Evolutionary conservation across 371 early-diverging fungal genomes (phyloP), one percentile per base, ranked within the genome.

Genomic region (Rhizomucor miehei): DNA sequence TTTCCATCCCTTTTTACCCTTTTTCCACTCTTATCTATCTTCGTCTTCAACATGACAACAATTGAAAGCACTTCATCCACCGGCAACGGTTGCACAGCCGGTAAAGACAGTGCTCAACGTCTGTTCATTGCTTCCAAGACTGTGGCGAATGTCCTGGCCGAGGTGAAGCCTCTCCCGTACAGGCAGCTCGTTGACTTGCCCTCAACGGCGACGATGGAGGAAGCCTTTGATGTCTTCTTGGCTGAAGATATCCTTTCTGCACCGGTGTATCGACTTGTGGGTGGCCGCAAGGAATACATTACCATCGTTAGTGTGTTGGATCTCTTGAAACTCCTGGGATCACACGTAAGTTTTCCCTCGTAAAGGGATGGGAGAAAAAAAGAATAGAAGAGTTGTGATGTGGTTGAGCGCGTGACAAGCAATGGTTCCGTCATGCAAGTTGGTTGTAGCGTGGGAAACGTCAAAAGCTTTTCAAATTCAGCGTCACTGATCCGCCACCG

Each of bases 271-370:
- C 59, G 69, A 16, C 36, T 56, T 10, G 62, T 68, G 14, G 64
- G 66, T 45, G 60, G 66, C 23, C 56, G 54, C 44, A 79, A 79
- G 51, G 36, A 56, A 20, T 84, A 84, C 60, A 52, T 84, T 14
- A 70, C 79, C 29, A 80, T 84, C 55, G 76, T 84, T 37, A 77
- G 78, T 54, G 75, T 75, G 12, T 69, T 79, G 57, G 82, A 81
- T 63, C 57, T 84, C 21, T 51, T 84, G n/a, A 71, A 67, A 36
- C 62, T 75, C n/a, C 48, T 77, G 6, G 59, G 70, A 40, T 46
- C 67, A 36, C 67, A 73, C 52, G 77, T 76, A 66, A 57, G 41
- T 19, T 16, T 20, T 20, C 21, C 35, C 24, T 20, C 34, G 25
- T 23, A 29, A 16, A 23, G 19, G 4, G 3, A 29, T 29, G 29